Evolutionary conservation across 768 basidiomycete genomes (phyloP).

Genomic region (Pleurotus djamor): DNA sequence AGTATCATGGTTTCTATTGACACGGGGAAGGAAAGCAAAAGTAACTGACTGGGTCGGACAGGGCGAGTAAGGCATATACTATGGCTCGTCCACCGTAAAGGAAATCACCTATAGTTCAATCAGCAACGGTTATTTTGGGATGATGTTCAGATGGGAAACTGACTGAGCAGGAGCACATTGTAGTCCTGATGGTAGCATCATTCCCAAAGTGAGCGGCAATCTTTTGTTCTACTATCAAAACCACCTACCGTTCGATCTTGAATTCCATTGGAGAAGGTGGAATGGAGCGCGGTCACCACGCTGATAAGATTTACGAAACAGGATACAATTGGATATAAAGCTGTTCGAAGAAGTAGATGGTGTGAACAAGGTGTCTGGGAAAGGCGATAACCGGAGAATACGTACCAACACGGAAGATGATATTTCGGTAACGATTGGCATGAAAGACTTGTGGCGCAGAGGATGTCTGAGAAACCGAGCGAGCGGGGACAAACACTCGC

Average conservation of each 20-base stretch:
- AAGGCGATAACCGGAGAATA: background rate
- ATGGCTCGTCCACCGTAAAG: background rate
- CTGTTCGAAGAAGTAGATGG: background rate
- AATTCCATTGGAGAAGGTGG: constrained; percentile 2
- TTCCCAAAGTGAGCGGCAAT: background rate
- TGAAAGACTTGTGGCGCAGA: background rate
- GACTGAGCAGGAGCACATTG: background rate
- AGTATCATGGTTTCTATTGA: background rate
- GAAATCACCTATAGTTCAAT: background rate
- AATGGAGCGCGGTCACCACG: constrained; percentile 1
- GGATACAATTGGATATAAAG: constrained; percentile 9
- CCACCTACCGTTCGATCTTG: background rate
- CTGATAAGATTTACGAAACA: constrained; percentile 7
- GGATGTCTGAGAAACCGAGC: background rate
- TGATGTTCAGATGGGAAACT: background rate
- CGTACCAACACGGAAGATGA: constrained; percentile 11
- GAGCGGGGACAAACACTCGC: background rate
- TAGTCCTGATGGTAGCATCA: background rate
- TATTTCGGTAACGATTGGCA: constrained; percentile 3
- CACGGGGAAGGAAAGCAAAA: background rate
- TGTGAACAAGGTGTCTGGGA: background rate
- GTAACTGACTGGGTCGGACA: constrained; percentile 10
- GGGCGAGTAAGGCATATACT: constrained; percentile 10
- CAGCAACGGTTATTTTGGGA: background rate
- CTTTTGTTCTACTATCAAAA: too few species aligned